Percentiles rank a stretch among this genome's conserved stretches.
Evolutionary conservation across 2,329 filamentous ascomycete genomes (phyloP).

Genomic region (Herpomyces periplanetae): DNA sequence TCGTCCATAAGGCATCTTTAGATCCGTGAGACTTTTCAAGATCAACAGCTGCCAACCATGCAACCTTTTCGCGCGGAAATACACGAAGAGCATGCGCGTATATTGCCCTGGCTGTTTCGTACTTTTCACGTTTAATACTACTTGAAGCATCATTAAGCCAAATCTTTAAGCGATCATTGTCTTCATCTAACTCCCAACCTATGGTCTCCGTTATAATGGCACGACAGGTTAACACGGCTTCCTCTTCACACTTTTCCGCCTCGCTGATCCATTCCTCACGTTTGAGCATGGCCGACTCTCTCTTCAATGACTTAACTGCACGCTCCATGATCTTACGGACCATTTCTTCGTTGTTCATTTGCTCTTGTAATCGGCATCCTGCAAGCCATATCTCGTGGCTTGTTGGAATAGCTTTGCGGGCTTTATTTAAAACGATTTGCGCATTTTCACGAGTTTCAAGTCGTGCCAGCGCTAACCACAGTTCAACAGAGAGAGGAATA

Average conservation of each 20-base stretch:
- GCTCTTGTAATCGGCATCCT: conserved; percentile 49
- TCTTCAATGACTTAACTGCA: conserved; percentile 49
- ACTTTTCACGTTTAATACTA: conserved; percentile 40
- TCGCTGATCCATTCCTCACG: conserved; percentile 87
- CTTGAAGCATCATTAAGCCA: conserved; percentile 76
- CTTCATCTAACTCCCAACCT: conserved; percentile 68
- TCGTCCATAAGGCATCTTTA: conserved; percentile 38
- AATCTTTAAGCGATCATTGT: conserved; percentile 74
- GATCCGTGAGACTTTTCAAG: conserved; percentile 61
- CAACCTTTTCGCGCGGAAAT: conserved; percentile 48
- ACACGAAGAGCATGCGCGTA: conserved; percentile 63
- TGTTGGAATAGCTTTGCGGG: conserved; percentile 63
- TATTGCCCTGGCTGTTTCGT: conserved; percentile 67
- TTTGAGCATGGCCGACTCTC: conserved; percentile 81
- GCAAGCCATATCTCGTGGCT: conserved; percentile 92
- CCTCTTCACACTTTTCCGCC: conserved; percentile 81
- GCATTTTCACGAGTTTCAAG: conserved; percentile 66
- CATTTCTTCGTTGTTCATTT: conserved; percentile 42
- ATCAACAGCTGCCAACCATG: conserved; percentile 69
- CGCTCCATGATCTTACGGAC: conserved; percentile 64
- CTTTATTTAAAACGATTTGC: conserved; percentile 73
- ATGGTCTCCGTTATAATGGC: conserved; percentile 73
- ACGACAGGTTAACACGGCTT: conserved; percentile 44
- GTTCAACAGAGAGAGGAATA: conserved; percentile 61
- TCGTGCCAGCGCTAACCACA: conserved; percentile 74